Percentiles rank a stretch among this genome's conserved stretches.
Evolutionary conservation across 2,329 filamentous ascomycete species (phyloP).

Genomic region (Capronia coronata): DNA sequence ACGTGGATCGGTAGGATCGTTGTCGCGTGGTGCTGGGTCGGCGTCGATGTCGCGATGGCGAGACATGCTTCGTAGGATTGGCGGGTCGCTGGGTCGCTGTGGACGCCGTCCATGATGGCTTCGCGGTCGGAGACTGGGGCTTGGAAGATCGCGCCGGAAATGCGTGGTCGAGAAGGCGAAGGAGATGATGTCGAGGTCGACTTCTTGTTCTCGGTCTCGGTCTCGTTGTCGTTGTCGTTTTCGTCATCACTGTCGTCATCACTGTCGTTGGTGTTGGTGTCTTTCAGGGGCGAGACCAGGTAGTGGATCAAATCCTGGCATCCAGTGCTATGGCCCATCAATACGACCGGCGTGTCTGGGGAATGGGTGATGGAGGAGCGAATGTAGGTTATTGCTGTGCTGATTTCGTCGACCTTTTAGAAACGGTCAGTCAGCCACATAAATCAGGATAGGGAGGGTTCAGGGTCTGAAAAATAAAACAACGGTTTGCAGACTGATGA

Average conservation of each 20-base stretch:
- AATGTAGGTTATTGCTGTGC: constrained; percentile 18
- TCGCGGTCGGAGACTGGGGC: constrained; percentile 74
- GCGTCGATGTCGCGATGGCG: constrained; percentile 14
- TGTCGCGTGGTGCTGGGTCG: constrained; percentile 10
- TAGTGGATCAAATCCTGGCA: constrained; percentile 65
- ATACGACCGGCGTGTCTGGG: constrained; percentile 49
- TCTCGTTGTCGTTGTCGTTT: too few species aligned
- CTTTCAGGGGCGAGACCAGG: constrained; percentile 35
- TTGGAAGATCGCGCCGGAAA: constrained; percentile 75
- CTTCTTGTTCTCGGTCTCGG: too few species aligned
- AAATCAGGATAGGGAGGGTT: too few species aligned
- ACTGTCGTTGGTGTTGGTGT: too few species aligned
- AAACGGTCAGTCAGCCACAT: too few species aligned
- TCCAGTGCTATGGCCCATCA: constrained; percentile 65
- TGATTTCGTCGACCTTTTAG: constrained; percentile 46
- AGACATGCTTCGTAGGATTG: constrained; percentile 16
- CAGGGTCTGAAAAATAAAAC: too few species aligned
- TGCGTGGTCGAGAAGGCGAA: constrained; percentile 38
- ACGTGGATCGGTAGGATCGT: constrained; percentile 26
- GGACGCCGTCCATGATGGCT: constrained; percentile 46
- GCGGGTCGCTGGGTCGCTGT: constrained; percentile 12
- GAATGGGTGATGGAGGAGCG: constrained; percentile 32
- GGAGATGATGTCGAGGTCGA: too few species aligned
- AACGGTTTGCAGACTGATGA: too few species aligned
- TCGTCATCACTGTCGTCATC: too few species aligned